phyloP scores from a whole-genome alignment of 2,329 filamentous ascomycete species.

The Neonectria sp. region DNA sequence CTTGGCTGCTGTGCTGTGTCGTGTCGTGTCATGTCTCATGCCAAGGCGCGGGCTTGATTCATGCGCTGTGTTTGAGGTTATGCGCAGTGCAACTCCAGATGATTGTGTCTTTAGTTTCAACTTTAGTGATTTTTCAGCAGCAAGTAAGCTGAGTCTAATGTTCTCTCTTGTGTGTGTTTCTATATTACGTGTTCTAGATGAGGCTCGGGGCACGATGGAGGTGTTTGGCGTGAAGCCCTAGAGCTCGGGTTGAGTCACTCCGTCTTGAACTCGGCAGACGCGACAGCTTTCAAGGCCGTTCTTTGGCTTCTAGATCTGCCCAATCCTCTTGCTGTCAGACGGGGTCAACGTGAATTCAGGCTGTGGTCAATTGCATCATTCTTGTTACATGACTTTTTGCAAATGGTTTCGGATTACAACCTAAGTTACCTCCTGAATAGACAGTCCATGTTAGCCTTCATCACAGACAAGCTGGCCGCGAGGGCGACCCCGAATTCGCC shows the following conservation, averaged over 20 bases:
- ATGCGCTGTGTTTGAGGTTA: constrained; percentile 24
- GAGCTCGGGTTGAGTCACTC: constrained; percentile 1
- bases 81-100: constrained; percentile 24
- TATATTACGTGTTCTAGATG: background rate
- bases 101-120: constrained; percentile 6
- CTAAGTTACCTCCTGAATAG: background rate
- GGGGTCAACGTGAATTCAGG: background rate
- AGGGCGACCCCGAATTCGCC: constrained; percentile 9
- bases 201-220: background rate
- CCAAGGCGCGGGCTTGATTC: constrained; percentile 19
- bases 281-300: constrained; percentile 1
- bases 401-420: background rate
- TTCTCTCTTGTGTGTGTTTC: background rate
- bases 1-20: background rate
- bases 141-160: background rate
- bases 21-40: constrained; percentile 25
- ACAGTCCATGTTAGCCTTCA: background rate
- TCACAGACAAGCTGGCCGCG: background rate
- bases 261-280: constrained; percentile 3
- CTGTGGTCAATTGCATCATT: background rate
- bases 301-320: background rate
- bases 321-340: background rate
- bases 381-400: too few relatives aligned
- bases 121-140: constrained; percentile 8
- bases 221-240: constrained; percentile 2